These are phyloP conservation scores for Aegilops tauschii DNA, from an alignment of 176 grass and related monocot species.

Conservation along the genomic window DNA sequence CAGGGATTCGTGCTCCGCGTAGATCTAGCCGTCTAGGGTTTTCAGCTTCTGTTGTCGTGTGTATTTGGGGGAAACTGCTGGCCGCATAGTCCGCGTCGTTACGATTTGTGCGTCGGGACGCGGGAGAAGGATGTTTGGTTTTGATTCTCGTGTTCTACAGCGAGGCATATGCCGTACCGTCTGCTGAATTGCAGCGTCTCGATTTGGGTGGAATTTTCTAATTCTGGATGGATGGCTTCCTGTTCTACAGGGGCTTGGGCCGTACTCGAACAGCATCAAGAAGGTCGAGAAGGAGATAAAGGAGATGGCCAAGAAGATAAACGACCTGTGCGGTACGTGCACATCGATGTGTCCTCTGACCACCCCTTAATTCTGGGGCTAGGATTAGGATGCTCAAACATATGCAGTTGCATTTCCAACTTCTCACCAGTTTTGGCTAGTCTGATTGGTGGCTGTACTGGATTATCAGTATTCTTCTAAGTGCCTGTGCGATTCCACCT, in stretches of 20 bases:
- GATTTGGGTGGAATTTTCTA: background rate
- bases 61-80: no score
- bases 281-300: constrained; percentile 94
- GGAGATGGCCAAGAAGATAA: constrained; percentile 83
- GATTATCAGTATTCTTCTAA: background rate
- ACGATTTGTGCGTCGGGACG: background rate
- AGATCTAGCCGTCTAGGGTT: constrained; percentile 36
- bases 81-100: background rate
- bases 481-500: background rate
- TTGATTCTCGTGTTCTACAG: background rate
- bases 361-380: background rate
- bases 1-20: background rate
- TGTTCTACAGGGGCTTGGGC: constrained; percentile 63
- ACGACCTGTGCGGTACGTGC: constrained; percentile 70
- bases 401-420: background rate
- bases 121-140: background rate
- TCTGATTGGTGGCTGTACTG: background rate
- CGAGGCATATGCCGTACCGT: background rate
- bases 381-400: background rate
- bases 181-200: background rate
- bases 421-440: background rate
- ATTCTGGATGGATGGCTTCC: background rate
- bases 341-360: background rate
- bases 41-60: background rate
- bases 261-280: constrained; percentile 86